A percentile compares a stretch with the other conserved stretches of the same genome.
Evolutionary conservation across 768 basidiomycete species (phyloP).

Genomic region (Leccinellum rugosiceps): DNA sequence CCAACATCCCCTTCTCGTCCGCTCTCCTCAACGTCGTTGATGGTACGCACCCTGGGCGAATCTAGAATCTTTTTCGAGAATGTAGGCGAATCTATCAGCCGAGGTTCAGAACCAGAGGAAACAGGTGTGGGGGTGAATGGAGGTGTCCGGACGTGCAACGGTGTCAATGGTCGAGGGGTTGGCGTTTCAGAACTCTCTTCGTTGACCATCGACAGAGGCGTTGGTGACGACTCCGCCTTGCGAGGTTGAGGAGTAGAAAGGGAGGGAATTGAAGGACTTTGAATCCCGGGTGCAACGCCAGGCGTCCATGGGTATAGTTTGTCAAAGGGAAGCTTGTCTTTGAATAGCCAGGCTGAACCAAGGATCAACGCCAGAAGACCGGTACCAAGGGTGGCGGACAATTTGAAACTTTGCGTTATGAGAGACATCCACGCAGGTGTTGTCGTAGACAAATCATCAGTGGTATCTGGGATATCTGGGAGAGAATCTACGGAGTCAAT

Average conservation of each 20-base stretch:
- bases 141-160: neutral
- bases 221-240: neutral
- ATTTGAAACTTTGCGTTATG: slow-evolving; percentile 13
- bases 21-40: slow-evolving; percentile 53
- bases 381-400: slow-evolving; percentile 17
- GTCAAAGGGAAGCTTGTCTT: neutral
- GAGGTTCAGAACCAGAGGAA: neutral
- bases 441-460: slow-evolving; percentile 9
- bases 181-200: neutral
- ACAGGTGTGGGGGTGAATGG: neutral
- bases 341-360: slow-evolving; percentile 26
- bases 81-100: slow-evolving; percentile 4
- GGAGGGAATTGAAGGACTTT: slow-evolving; percentile 2
- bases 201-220: neutral
- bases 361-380: slow-evolving; percentile 23
- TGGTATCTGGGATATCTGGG: slow-evolving; percentile 16
- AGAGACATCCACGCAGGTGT: slow-evolving; percentile 12
- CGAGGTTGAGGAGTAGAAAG: slow-evolving; percentile 1
- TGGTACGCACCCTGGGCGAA: slow-evolving; percentile 1
- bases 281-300: neutral
- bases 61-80: slow-evolving; percentile 10
- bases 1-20: slow-evolving; percentile 48
- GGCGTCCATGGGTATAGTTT: slow-evolving; percentile 9
- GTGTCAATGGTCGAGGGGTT: neutral
- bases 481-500: slow-evolving; percentile 16